Conservation (phyloP, 225 moss, liverwort and hornwort genomes). For the Sphagnum contortum region DNA sequence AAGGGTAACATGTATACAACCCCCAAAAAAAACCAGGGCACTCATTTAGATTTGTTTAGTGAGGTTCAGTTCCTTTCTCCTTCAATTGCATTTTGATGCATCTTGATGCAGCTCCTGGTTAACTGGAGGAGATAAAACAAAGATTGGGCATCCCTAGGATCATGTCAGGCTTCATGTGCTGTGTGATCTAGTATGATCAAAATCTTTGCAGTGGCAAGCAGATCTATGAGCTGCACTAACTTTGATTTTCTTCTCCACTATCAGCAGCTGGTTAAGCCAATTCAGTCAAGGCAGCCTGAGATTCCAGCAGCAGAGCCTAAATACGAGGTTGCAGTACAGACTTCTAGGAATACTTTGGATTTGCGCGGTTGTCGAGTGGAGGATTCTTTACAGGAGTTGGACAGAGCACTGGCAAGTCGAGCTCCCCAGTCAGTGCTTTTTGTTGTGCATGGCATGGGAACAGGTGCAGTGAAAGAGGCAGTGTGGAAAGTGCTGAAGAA, state of each 20-base stretch:
- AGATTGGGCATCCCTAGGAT: too few species aligned
- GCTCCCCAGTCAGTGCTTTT: constrained; percentile 65
- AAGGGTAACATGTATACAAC: too few species aligned
- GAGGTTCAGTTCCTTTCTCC: too few species aligned
- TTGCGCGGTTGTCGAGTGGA: constrained; percentile 81
- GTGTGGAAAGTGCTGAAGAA: constrained; percentile 59
- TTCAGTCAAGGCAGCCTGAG: constrained; percentile 20
- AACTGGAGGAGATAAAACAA: too few species aligned
- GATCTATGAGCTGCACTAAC: not conserved
- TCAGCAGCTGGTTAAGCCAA: constrained; percentile 35
- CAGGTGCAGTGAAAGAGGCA: constrained; percentile 91
- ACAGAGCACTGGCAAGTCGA: constrained; percentile 53
- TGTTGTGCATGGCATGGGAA: constrained; percentile 88
- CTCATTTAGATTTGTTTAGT: too few species aligned
- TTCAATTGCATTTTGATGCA: too few species aligned
- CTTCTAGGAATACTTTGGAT: constrained; percentile 81
- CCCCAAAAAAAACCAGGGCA: too few species aligned
- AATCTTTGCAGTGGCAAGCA: constrained; percentile 2
- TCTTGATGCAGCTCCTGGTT: too few species aligned
- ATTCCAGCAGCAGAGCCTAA: constrained; percentile 26
- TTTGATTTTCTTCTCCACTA: not conserved
- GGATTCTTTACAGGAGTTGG: constrained; percentile 72
- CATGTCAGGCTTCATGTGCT: too few species aligned
- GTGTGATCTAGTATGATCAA: not conserved
- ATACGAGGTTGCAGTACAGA: constrained; percentile 78